phyloP scores from a whole-genome alignment of 768 basidiomycete species.

The Galerina marginata region DNA sequence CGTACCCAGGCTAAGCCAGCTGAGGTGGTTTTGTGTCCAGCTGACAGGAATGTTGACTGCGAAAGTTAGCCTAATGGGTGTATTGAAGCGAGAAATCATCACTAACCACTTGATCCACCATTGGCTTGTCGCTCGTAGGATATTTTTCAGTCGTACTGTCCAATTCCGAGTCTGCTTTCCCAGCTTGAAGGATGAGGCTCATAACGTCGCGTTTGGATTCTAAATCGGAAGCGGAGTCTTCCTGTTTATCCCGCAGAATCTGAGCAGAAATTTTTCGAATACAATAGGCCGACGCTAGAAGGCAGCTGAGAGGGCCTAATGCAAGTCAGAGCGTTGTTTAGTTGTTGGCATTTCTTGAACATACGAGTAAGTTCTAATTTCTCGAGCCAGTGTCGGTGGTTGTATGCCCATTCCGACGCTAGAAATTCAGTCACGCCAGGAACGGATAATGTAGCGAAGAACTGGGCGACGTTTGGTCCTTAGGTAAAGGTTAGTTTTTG shows the following conservation, averaged over 20 bases:
- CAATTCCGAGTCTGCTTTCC: slow-evolving; percentile 32
- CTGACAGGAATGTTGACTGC: slow-evolving; percentile 53
- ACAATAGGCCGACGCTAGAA: slow-evolving; percentile 45
- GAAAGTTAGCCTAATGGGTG: neutral
- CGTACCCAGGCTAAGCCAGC: slow-evolving; percentile 54
- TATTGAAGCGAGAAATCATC: neutral
- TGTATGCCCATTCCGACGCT: slow-evolving; percentile 41
- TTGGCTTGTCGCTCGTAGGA: slow-evolving; percentile 49
- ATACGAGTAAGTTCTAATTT: slow-evolving; percentile 26
- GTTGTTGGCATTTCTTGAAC: neutral
- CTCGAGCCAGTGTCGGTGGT: slow-evolving; percentile 32
- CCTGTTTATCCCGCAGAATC: slow-evolving; percentile 48
- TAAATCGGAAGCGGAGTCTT: slow-evolving; percentile 41
- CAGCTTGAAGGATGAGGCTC: slow-evolving; percentile 48
- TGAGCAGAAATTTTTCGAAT: slow-evolving; percentile 45
- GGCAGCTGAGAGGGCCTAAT: slow-evolving; percentile 22
- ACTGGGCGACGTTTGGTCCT: slow-evolving; percentile 36
- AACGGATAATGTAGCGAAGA: slow-evolving; percentile 39
- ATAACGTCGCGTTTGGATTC: slow-evolving; percentile 56
- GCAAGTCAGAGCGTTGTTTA: neutral
- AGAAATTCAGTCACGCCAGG: slow-evolving; percentile 40
- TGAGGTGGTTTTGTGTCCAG: slow-evolving; percentile 53
- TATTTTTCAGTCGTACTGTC: slow-evolving; percentile 38
- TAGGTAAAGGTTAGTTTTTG: slow-evolving; percentile 11
- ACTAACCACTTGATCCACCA: slow-evolving; percentile 59